Evolutionary conservation across 2,329 filamentous ascomycete genomes (phyloP).

Genomic region (Knufia petricola): DNA sequence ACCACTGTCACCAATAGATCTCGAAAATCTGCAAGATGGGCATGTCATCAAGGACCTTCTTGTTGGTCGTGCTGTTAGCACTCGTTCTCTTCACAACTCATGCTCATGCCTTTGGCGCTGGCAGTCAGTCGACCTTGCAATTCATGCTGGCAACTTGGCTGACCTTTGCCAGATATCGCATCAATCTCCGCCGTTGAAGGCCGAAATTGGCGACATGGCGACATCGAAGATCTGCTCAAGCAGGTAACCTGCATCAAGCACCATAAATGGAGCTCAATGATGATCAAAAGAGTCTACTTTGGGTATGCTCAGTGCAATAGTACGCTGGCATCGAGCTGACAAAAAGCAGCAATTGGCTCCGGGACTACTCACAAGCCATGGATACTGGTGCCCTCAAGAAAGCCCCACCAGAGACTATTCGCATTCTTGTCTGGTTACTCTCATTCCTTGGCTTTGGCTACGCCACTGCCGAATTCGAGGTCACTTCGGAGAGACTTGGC

Average conservation of each 20-base stretch:
- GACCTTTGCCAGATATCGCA: conserved; percentile 32
- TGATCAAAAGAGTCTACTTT: conserved; percentile 66
- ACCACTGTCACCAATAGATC: background rate
- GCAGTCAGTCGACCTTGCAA: conserved; percentile 28
- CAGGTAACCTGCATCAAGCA: conserved; percentile 66
- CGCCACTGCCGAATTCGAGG: conserved; percentile 77
- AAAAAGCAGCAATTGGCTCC: conserved; percentile 56
- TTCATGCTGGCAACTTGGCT: background rate
- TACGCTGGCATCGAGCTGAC: conserved; percentile 9
- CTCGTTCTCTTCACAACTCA: conserved; percentile 30
- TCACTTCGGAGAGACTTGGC: conserved; percentile 68
- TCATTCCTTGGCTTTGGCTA: conserved; percentile 76
- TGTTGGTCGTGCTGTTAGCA: conserved; percentile 26
- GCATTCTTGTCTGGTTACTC: conserved; percentile 70
- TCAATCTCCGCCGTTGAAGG: conserved; percentile 43
- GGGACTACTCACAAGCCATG: conserved; percentile 76
- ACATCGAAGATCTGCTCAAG: conserved; percentile 75
- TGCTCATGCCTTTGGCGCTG: conserved; percentile 37
- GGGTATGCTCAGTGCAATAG: conserved; percentile 32
- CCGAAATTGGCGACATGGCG: conserved; percentile 47
- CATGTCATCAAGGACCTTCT: conserved; percentile 12
- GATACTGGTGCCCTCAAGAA: conserved; percentile 72
- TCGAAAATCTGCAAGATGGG: conserved; percentile 13
- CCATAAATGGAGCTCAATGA: conserved; percentile 75
- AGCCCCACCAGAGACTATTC: conserved; percentile 67